Conservation (phyloP, 441 rosid species). For the Euphorbia celastroides region DNA sequence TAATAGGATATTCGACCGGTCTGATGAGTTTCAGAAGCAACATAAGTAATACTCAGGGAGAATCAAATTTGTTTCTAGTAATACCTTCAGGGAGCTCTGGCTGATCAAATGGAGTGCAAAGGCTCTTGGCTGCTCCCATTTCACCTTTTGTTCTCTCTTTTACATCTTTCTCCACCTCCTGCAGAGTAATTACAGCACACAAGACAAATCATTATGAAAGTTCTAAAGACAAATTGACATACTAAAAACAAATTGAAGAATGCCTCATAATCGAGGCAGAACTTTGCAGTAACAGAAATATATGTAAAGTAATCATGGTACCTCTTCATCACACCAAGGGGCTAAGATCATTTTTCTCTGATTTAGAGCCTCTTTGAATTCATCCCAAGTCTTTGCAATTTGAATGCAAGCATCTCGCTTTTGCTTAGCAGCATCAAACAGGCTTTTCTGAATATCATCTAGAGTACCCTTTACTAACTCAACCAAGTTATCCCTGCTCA, state of each 20-base stretch:
- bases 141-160: slow-evolving; percentile 88
- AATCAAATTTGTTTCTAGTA: background rate
- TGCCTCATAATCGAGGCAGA: slow-evolving; percentile 2
- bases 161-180: slow-evolving; percentile 95
- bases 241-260: background rate
- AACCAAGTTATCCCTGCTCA: slow-evolving; percentile 54
- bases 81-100: slow-evolving; percentile 96
- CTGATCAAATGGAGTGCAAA: slow-evolving; percentile 96
- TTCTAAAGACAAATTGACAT: background rate
- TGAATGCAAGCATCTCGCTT: slow-evolving; percentile 75
- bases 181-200: slow-evolving; percentile 15
- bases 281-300: background rate
- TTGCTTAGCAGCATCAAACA: slow-evolving; percentile 64
- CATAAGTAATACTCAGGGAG: background rate
- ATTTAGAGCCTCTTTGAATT: slow-evolving; percentile 67
- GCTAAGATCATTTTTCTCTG: slow-evolving; percentile 87
- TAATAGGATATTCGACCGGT: background rate
- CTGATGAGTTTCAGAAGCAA: background rate
- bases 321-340: slow-evolving; percentile 99
- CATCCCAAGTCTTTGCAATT: slow-evolving; percentile 79
- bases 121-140: slow-evolving; percentile 90
- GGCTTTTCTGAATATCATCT: slow-evolving; percentile 59
- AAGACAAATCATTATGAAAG: background rate
- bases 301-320: slow-evolving; percentile 12
- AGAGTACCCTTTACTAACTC: slow-evolving; percentile 54